Evolutionary conservation across 1,284 basidiomycete genomes (phyloP).

Genomic region (Somion occarium): DNA sequence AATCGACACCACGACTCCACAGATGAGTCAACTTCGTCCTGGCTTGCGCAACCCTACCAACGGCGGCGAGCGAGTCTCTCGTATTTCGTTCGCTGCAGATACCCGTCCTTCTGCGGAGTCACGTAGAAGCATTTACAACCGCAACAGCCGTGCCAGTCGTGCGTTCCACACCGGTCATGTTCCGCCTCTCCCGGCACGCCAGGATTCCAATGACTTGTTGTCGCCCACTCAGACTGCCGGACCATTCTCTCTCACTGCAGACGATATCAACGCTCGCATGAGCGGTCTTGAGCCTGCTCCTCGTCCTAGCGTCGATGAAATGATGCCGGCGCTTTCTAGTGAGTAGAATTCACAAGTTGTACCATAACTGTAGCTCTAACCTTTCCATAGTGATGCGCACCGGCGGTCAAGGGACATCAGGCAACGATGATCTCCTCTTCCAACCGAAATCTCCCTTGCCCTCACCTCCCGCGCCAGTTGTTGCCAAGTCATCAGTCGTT

Average conservation of each 20-base stretch:
- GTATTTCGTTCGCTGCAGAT: conserved; percentile 71
- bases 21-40: conserved; percentile 51
- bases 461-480: conserved; percentile 29
- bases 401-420: conserved; percentile 27
- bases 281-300: conserved; percentile 21
- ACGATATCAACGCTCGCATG: conserved; percentile 52
- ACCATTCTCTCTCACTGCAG: conserved; percentile 57
- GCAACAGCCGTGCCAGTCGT: conserved; percentile 32
- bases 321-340: conserved; percentile 62
- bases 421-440: conserved; percentile 41
- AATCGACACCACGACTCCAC: conserved; percentile 25
- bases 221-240: conserved; percentile 71
- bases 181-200: conserved; percentile 48
- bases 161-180: conserved; percentile 53
- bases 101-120: conserved; percentile 57
- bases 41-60: conserved; percentile 33
- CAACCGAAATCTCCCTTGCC: conserved; percentile 17
- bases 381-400: conserved; percentile 58
- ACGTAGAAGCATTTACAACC: conserved; percentile 34
- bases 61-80: conserved; percentile 39
- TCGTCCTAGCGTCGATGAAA: conserved; percentile 42
- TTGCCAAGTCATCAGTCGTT: conserved; percentile 33
- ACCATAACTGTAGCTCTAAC: not conserved
- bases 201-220: conserved; percentile 35
- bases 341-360: conserved; percentile 24